phyloP scores from a whole-genome alignment of 192 early-diverging fungal genomes.

The Backusella liffmaniae region DNA sequence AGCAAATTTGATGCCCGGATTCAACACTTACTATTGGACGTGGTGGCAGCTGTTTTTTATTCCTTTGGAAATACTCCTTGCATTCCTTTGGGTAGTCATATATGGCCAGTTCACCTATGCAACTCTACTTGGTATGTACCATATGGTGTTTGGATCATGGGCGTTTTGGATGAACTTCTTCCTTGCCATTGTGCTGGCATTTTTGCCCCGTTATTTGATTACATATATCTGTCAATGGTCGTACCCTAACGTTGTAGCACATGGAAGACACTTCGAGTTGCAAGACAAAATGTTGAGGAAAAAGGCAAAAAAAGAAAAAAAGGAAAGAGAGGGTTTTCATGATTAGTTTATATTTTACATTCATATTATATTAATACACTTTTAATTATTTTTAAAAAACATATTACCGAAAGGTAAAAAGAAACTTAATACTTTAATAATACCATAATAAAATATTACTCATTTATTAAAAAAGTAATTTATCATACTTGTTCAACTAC shows the following conservation, averaged over 20 bases:
- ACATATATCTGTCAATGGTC: constrained; percentile 67
- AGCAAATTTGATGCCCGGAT: constrained; percentile 76
- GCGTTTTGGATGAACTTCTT: constrained; percentile 76
- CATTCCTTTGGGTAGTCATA: constrained; percentile 64
- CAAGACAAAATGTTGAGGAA: not conserved
- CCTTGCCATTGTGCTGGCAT: constrained; percentile 64
- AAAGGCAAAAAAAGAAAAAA: not conserved
- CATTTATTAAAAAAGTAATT: not conserved
- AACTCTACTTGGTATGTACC: constrained; percentile 69
- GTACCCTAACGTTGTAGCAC: constrained; percentile 51
- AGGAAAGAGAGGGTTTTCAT: not conserved
- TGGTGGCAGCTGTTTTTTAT: constrained; percentile 70
- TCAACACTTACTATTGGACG: constrained; percentile 87
- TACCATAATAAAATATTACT: not conserved
- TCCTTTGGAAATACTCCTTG: constrained; percentile 61
- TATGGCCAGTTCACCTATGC: constrained; percentile 60
- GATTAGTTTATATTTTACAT: not conserved
- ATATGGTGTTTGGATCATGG: constrained; percentile 59
- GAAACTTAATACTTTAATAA: not conserved
- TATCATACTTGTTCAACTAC: not conserved
- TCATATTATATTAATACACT: not conserved
- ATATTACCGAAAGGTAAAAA: not conserved
- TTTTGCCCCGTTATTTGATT: constrained; percentile 69
- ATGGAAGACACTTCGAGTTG: not conserved
- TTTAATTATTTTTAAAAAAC: not conserved